A percentile compares a stretch with the other conserved stretches of the same genome.
These are phyloP conservation scores for Cyberlindnera maclurae DNA, from an alignment of 805 yeast genomes.

Conservation along the genomic window DNA sequence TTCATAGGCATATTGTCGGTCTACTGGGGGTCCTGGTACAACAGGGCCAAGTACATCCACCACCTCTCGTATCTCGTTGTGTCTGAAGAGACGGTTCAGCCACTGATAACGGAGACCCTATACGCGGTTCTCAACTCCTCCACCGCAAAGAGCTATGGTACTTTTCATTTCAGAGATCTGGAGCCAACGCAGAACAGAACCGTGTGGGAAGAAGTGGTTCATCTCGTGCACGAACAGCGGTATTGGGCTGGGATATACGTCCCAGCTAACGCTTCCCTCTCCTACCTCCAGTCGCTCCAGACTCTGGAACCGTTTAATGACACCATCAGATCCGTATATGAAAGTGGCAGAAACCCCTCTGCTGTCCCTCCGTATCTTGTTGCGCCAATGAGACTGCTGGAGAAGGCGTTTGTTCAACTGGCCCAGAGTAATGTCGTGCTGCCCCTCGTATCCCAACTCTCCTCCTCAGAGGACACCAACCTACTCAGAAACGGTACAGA, in stretches of 20 bases:
- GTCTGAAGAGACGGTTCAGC: slow-evolving; percentile 13
- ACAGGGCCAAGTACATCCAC: slow-evolving; percentile 10
- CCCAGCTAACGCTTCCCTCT: slow-evolving; percentile 34
- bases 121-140: slow-evolving; percentile 4
- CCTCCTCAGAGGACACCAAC: slow-evolving; percentile 1
- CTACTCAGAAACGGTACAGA: slow-evolving; percentile 20
- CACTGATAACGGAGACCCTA: slow-evolving; percentile 9
- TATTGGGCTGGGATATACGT: slow-evolving; percentile 57
- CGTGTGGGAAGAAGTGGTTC: slow-evolving; percentile 28
- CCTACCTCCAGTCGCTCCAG: slow-evolving; percentile 15
- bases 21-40: slow-evolving; percentile 25
- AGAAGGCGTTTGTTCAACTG: slow-evolving; percentile 11
- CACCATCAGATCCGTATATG: slow-evolving; percentile 36
- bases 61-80: slow-evolving; percentile 18
- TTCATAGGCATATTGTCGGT: slow-evolving; percentile 24
- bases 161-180: slow-evolving; percentile 10
- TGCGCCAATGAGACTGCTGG: slow-evolving; percentile 28
- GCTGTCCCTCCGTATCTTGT: slow-evolving; percentile 28
- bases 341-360: slow-evolving; percentile 51
- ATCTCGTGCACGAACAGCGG: slow-evolving; percentile 41
- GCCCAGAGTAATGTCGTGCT: slow-evolving; percentile 11
- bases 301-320: slow-evolving; percentile 6
- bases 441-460: slow-evolving; percentile 11
- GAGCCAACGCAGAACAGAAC: slow-evolving; percentile 9
- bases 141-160: slow-evolving; percentile 8